phyloP scores from a whole-genome alignment of 139 green algal species.

The Coelastrella sp. region DNA sequence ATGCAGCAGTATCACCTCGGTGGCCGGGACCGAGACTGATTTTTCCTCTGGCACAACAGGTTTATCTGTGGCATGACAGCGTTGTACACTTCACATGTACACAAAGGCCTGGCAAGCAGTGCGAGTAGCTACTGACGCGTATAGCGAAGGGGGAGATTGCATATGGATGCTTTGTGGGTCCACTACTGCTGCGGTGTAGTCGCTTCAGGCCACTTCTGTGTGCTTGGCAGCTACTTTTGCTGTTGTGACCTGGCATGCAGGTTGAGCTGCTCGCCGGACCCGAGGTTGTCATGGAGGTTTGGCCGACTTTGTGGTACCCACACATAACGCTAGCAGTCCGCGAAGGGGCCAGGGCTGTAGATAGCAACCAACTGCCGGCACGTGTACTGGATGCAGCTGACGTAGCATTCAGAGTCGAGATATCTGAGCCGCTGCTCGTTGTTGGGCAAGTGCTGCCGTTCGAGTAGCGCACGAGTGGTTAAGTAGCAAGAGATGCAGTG shows the following conservation, averaged over 20 bases:
- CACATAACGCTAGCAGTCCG: slow-evolving; percentile 50
- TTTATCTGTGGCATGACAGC: not conserved
- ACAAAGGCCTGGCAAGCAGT: no score
- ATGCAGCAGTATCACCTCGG: not conserved
- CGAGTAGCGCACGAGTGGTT: not conserved
- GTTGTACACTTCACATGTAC: no score
- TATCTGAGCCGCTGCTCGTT: slow-evolving; percentile 43
- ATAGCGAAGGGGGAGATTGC: no score
- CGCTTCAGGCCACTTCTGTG: not conserved
- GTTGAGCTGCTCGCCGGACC: not conserved
- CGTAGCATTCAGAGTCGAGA: not conserved
- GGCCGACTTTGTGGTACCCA: not conserved
- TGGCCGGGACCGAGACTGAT: not conserved
- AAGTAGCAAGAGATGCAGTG: no score
- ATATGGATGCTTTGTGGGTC: not conserved
- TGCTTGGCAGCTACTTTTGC: not conserved
- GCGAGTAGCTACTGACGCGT: no score
- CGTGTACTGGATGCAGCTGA: slow-evolving; percentile 7
- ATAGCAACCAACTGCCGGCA: slow-evolving; percentile 42
- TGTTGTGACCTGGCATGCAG: not conserved
- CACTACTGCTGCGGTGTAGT: not conserved
- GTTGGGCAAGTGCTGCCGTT: slow-evolving; percentile 47
- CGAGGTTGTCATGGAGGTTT: not conserved
- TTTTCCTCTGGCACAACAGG: not conserved
- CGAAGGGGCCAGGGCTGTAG: not conserved